phyloP scores from a whole-genome alignment of 1,139 yeast species.

The Spencermartinsiella ligniputridi region DNA sequence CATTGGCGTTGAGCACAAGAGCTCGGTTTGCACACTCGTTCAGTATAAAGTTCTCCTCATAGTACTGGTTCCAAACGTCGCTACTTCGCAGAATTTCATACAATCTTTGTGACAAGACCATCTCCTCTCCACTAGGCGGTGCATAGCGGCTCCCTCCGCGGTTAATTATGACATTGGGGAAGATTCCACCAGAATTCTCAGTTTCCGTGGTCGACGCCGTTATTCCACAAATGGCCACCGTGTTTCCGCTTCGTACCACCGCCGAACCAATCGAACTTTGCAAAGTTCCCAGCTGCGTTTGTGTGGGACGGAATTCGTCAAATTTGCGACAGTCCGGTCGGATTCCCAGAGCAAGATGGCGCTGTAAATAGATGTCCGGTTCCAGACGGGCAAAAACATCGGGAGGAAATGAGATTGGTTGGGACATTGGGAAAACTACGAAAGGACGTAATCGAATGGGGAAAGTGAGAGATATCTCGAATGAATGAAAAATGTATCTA shows the following conservation, averaged over 20 bases:
- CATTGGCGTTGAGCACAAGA: constrained; percentile 65
- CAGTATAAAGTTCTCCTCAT: constrained; percentile 24
- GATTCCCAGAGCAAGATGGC: constrained; percentile 78
- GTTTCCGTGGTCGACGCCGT: constrained; percentile 58
- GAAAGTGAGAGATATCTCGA: no score
- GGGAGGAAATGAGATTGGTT: constrained; percentile 61
- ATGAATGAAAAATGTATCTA: no score
- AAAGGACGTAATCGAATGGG: no score
- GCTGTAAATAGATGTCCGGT: constrained; percentile 76
- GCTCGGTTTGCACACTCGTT: constrained; percentile 46
- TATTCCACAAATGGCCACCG: constrained; percentile 70
- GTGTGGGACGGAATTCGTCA: constrained; percentile 64
- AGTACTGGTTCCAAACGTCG: constrained; percentile 1
- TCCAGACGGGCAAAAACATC: constrained; percentile 79
- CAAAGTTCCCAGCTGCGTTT: constrained; percentile 33
- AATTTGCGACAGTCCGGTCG: constrained; percentile 55
- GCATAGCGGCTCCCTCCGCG: constrained; percentile 51
- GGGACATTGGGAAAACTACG: no score
- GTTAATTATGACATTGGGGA: constrained; percentile 76
- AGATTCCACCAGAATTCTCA: constrained; percentile 41
- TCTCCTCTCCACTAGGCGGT: constrained; percentile 81
- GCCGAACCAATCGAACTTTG: constrained; percentile 63
- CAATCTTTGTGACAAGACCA: constrained; percentile 67
- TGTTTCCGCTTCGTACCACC: constrained; percentile 67
- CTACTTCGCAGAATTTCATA: constrained; percentile 41